phyloP scores from a whole-genome alignment of 179 eudicot species.

The Patellifolia procumbens region DNA sequence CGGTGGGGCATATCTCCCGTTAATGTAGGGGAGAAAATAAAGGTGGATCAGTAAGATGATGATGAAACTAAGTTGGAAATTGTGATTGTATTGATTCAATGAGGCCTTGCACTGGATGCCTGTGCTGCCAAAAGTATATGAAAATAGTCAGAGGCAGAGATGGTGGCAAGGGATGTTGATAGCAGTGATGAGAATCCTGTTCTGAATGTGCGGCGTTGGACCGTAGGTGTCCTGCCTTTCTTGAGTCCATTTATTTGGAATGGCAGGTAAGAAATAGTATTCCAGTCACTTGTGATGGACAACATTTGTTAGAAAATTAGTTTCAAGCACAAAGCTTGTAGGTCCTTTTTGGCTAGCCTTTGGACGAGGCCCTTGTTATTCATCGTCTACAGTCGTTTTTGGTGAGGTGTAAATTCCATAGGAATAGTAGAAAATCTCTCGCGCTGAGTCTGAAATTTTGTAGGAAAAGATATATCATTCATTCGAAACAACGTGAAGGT shows the following conservation, averaged over 20 bases:
- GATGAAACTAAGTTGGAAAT: background rate
- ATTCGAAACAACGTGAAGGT: slow-evolving; percentile 22
- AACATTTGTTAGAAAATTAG: slow-evolving; percentile 12
- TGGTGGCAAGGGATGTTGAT: background rate
- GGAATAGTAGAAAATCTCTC: no score
- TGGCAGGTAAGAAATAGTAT: slow-evolving; percentile 2
- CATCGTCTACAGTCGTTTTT: slow-evolving; percentile 16
- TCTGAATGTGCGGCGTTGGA: background rate
- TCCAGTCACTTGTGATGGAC: background rate
- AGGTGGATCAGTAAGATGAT: background rate
- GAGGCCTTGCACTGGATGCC: background rate
- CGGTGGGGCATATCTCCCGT: slow-evolving; percentile 95
- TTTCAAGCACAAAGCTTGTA: slow-evolving; percentile 10
- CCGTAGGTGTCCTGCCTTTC: background rate
- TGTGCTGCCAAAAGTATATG: background rate
- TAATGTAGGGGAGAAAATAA: slow-evolving; percentile 33
- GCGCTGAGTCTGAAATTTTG: slow-evolving; percentile 34
- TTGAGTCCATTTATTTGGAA: slow-evolving; percentile 1
- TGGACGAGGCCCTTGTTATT: slow-evolving; percentile 18
- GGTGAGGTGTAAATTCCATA: slow-evolving; percentile 16
- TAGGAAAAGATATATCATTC: slow-evolving; percentile 22
- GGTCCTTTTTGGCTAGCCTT: slow-evolving; percentile 17
- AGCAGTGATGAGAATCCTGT: background rate
- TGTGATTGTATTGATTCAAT: slow-evolving; percentile 3
- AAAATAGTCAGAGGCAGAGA: background rate